phyloP scores from a whole-genome alignment of 2,329 filamentous ascomycete species.

The Aschersonia sp. region DNA sequence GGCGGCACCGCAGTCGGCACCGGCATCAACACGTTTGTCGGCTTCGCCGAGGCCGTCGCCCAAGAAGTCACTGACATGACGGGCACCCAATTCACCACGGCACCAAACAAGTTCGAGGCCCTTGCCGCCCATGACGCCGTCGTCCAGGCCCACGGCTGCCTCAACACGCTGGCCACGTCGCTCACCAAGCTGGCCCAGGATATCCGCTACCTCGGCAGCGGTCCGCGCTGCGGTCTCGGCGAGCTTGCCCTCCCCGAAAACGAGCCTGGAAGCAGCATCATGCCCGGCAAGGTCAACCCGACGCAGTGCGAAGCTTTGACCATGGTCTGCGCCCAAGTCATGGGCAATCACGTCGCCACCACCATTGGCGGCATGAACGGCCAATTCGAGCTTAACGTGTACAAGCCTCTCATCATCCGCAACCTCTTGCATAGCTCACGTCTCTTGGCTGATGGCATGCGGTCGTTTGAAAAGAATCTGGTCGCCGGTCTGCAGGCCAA shows the following conservation, averaged over 20 bases:
- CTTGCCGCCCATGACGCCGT: constrained; percentile 92
- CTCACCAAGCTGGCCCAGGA: constrained; percentile 98
- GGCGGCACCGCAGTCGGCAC: constrained; percentile 95
- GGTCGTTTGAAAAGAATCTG: constrained; percentile 87
- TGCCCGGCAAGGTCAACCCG: constrained; percentile 99
- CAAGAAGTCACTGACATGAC: constrained; percentile 86
- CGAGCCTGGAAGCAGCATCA: constrained; percentile 94
- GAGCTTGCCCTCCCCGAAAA: constrained; percentile 93
- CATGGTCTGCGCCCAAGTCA: constrained; percentile 95
- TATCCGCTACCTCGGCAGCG: constrained; percentile 90
- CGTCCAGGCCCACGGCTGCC: constrained; percentile 81
- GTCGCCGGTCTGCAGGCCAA: constrained; percentile 82
- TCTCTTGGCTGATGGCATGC: constrained; percentile 83
- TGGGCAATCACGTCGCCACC: constrained; percentile 89
- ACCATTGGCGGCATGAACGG: constrained; percentile 95
- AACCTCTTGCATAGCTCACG: constrained; percentile 89
- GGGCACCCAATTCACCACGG: constrained; percentile 84
- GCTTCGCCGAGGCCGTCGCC: constrained; percentile 88
- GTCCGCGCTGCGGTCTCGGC: constrained; percentile 87
- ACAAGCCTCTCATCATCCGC: constrained; percentile 92
- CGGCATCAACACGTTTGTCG: constrained; percentile 92
- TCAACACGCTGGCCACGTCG: constrained; percentile 84
- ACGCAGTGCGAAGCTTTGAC: constrained; percentile 96
- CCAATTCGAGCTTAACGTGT: constrained; percentile 97
- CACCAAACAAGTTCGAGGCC: constrained; percentile 97